Conservation (phyloP, 139 green algal species). For the Haematococcus lacustris region DNA sequence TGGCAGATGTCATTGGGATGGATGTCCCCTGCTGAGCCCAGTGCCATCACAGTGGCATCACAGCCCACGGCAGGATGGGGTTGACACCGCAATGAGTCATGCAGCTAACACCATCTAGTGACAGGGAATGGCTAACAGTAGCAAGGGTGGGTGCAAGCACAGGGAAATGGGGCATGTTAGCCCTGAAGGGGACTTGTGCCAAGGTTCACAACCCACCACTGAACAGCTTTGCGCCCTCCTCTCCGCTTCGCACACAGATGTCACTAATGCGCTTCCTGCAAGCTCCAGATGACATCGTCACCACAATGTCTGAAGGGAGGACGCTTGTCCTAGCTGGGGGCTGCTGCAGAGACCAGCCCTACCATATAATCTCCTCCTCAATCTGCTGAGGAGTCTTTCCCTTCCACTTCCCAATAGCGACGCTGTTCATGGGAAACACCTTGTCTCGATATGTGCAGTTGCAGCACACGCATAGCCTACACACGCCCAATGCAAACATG, state of each 20-base stretch:
- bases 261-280: constrained; percentile 20
- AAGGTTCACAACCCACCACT: background rate
- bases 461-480: constrained; percentile 27
- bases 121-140: background rate
- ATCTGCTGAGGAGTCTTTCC: constrained; percentile 9
- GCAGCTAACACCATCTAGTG: background rate
- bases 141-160: no score
- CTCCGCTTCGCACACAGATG: constrained; percentile 1
- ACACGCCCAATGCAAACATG: background rate
- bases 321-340: background rate
- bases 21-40: constrained; percentile 10
- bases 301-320: background rate
- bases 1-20: constrained; percentile 31
- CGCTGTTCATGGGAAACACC: constrained; percentile 9
- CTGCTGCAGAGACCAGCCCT: background rate
- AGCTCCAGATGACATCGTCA: background rate
- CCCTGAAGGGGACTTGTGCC: background rate
- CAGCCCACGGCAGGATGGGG: background rate
- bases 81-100: background rate
- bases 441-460: constrained; percentile 27
- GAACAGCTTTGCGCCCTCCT: constrained; percentile 20
- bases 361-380: constrained; percentile 23
- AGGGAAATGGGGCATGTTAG: no score
- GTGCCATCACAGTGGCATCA: background rate
- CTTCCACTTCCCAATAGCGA: constrained; percentile 14